Evolutionary conservation across 495 filamentous ascomycete species (phyloP).

Genomic region (Chlorociboria aeruginascens): DNA sequence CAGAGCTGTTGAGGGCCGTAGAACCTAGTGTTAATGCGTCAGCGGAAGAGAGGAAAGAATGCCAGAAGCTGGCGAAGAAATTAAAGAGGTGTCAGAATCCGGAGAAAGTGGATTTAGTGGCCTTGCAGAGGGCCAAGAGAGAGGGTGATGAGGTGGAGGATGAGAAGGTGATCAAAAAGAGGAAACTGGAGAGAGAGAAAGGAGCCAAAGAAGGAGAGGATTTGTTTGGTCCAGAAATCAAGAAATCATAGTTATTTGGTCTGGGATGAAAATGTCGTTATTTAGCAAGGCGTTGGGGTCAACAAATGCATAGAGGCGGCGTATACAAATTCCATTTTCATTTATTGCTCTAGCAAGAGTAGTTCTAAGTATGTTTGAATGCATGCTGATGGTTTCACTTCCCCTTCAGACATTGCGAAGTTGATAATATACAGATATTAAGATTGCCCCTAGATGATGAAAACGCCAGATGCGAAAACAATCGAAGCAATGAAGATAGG

Average conservation of each 20-base stretch:
- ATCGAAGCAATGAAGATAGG: not conserved
- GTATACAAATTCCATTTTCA: slow-evolving; percentile 1
- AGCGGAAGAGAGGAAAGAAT: slow-evolving; percentile 24
- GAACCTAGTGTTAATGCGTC: slow-evolving; percentile 5
- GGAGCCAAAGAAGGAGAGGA: slow-evolving; percentile 40
- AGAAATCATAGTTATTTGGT: slow-evolving; percentile 5
- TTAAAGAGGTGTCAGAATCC: slow-evolving; percentile 71
- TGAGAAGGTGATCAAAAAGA: slow-evolving; percentile 41
- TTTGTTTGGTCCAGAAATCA: slow-evolving; percentile 39
- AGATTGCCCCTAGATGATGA: not conserved
- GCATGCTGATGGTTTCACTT: not conserved
- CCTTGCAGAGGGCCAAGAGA: slow-evolving; percentile 40
- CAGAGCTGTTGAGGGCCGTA: slow-evolving; percentile 30
- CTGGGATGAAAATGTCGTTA: not conserved
- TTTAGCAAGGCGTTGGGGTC: slow-evolving; percentile 19
- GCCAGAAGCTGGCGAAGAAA: slow-evolving; percentile 55
- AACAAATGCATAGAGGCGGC: slow-evolving; percentile 12
- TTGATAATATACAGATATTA: not conserved
- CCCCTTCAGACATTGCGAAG: not conserved
- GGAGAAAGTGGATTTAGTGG: slow-evolving; percentile 47
- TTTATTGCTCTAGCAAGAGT: not conserved
- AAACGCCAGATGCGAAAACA: not conserved
- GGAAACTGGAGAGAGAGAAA: slow-evolving; percentile 42
- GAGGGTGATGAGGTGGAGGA: slow-evolving; percentile 28
- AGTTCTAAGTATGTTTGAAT: not conserved